These are phyloP conservation scores for Cordyceps cateniannulata DNA, from an alignment of 2,329 filamentous ascomycete genomes.

Conservation along the genomic window DNA sequence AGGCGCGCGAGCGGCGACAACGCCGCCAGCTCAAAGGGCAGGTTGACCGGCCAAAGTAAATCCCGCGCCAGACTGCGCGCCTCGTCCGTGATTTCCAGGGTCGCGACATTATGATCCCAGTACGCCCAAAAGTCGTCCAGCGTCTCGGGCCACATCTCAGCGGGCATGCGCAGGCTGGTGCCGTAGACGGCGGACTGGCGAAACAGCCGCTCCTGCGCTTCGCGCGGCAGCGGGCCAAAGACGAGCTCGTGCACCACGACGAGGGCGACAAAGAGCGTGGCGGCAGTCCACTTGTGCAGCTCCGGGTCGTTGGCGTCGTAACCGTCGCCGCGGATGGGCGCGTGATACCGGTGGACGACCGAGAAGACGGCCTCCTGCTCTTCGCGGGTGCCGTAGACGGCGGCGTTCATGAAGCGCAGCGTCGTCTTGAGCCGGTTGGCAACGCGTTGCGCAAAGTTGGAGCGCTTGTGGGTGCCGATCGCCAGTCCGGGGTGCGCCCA, in stretches of 20 bases:
- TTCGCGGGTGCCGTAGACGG: slow-evolving; percentile 26
- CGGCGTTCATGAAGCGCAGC: slow-evolving; percentile 33
- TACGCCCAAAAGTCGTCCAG: slow-evolving; percentile 33
- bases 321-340: slow-evolving; percentile 24
- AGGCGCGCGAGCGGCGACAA: slow-evolving; percentile 17
- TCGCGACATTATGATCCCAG: slow-evolving; percentile 29
- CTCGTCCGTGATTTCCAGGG: slow-evolving; percentile 25
- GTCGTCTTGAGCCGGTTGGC: slow-evolving; percentile 30
- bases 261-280: slow-evolving; percentile 31
- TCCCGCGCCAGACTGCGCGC: slow-evolving; percentile 21
- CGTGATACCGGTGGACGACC: slow-evolving; percentile 29
- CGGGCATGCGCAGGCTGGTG: slow-evolving; percentile 25
- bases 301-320: slow-evolving; percentile 31
- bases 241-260: slow-evolving; percentile 29
- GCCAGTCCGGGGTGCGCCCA: slow-evolving; percentile 33
- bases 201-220: slow-evolving; percentile 22
- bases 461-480: slow-evolving; percentile 30
- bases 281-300: slow-evolving; percentile 34
- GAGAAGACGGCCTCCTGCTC: slow-evolving; percentile 30
- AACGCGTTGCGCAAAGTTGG: slow-evolving; percentile 31
- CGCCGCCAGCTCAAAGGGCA: slow-evolving; percentile 19
- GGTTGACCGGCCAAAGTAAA: slow-evolving; percentile 20
- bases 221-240: slow-evolving; percentile 25
- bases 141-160: slow-evolving; percentile 29
- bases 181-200: slow-evolving; percentile 23